These are phyloP conservation scores for Raffaelea arxii DNA, from an alignment of 2,329 filamentous ascomycete genomes.

Conservation along the genomic window DNA sequence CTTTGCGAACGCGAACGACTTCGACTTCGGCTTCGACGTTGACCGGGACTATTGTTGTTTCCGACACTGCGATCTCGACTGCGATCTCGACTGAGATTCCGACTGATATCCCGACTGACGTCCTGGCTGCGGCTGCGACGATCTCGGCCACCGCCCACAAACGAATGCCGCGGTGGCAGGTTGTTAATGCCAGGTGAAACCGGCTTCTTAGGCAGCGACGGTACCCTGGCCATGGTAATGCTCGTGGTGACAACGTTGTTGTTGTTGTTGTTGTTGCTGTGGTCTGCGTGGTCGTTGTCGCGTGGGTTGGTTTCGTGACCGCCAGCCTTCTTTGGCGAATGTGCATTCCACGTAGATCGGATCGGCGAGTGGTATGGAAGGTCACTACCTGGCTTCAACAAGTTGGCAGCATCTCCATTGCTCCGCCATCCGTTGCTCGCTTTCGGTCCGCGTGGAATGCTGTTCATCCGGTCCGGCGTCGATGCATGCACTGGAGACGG, in stretches of 20 bases:
- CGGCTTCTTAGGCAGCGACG: not conserved
- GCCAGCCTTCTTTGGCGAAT: slow-evolving; percentile 1
- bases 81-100: not conserved
- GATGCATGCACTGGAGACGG: slow-evolving; percentile 4
- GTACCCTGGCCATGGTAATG: not conserved
- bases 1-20: too few species aligned
- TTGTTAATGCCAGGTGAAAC: too few species aligned
- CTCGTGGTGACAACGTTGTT: not conserved
- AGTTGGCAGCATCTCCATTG: not conserved
- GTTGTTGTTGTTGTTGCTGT: not conserved
- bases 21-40: not conserved
- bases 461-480: not conserved
- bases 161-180: too few species aligned
- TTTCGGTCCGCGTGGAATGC: not conserved
- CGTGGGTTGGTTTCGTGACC: not conserved
- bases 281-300: not conserved
- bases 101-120: not conserved
- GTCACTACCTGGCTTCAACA: not conserved
- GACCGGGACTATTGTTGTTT: not conserved
- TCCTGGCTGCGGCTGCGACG: not conserved
- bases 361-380: not conserved
- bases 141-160: too few species aligned
- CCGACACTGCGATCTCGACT: not conserved
- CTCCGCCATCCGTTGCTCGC: not conserved
- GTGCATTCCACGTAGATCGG: slow-evolving; percentile 2